Base-by-base conservation (phyloP, 371 early-diverging fungal genomes). In the Lichtheimia ornata region DNA sequence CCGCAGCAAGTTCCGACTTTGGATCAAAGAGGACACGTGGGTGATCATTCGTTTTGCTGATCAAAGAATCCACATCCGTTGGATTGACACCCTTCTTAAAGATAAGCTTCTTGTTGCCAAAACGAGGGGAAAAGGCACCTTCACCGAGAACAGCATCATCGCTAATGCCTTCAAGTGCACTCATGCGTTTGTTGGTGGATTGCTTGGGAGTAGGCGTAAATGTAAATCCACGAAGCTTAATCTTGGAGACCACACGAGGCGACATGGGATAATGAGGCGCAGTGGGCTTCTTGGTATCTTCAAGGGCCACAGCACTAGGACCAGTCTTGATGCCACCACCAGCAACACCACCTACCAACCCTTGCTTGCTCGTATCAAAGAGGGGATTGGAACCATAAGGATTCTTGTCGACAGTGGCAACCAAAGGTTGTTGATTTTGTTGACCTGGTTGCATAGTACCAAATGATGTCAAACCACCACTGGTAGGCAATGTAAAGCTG, bases 301-400 rank as follows among this genome's bases (percentile, higher is more conserved):
- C 71, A 9, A 84, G 63, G 13, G 84, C 74, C 14, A 83, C 76
- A 52, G 73, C 77, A 4, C 77, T 63, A 5, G 79, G 79, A 49
- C 82, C 75, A 1, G 87, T 63, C 12, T 82, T 76, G 11, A 72
- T 61, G 1, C 70, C 70, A 13, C 65, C 51, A 61, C 63, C 14
- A 62, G 72, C 62, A 1, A 67, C 69, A 15, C 66, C 50, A 59
- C 62, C 12, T 62, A 64, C 44, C 59, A 61, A 11, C 71, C 57
- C 2, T 67, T 66, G 30, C 68, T 55, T 40, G 73, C 50, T 41
- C 17, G 75, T 62, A 56, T 91, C 83, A 66, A 94, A 92, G 45
- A 95, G 74, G 17, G 94, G 89, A 56, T 88, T 93, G 58, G 72
- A 76, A 42, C 96, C 96, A 63, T 95, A 97, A 9, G 95, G 93